Percentiles rank a stretch among this genome's conserved stretches.
These are phyloP conservation scores for Rutstroemia sp. DNA, from an alignment of 2,329 filamentous ascomycete genomes.

Conservation along the genomic window DNA sequence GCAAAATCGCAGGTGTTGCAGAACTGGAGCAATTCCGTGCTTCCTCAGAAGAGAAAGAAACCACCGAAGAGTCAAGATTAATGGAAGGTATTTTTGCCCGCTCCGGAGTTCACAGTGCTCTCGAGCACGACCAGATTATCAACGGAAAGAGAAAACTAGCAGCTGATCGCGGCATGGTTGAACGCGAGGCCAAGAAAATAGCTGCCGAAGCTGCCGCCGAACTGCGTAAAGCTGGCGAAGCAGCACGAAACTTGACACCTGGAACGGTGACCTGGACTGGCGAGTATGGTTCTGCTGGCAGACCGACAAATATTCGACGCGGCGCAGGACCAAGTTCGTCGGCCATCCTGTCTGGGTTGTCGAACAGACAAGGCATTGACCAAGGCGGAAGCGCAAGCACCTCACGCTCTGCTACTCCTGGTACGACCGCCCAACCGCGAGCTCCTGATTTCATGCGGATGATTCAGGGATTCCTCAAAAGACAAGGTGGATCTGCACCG, in stretches of 20 bases:
- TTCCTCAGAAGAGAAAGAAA: constrained; percentile 32
- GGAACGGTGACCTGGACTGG: constrained; percentile 95
- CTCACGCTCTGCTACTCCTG: constrained; percentile 41
- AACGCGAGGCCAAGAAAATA: constrained; percentile 72
- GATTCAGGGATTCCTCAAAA: constrained; percentile 72
- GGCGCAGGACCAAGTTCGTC: constrained; percentile 46
- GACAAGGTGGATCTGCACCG: constrained; percentile 70
- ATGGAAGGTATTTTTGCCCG: constrained; percentile 85
- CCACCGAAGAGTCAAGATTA: constrained; percentile 63
- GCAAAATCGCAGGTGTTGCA: constrained; percentile 53
- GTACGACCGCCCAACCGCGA: constrained; percentile 32
- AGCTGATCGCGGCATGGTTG: constrained; percentile 71
- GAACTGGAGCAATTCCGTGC: constrained; percentile 56
- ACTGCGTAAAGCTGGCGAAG: constrained; percentile 64
- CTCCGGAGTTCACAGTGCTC: constrained; percentile 79
- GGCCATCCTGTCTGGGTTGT: constrained; percentile 48
- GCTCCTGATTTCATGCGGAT: constrained; percentile 59
- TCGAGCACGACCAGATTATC: constrained; percentile 90
- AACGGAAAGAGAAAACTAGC: constrained; percentile 64
- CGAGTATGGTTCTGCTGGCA: constrained; percentile 68
- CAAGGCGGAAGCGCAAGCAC: constrained; percentile 34
- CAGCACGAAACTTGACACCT: constrained; percentile 65
- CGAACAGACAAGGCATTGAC: constrained; percentile 42
- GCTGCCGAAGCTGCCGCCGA: constrained; percentile 72
- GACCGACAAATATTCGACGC: constrained; percentile 45